A percentile compares a stretch with the other conserved stretches of the same genome.
These are phyloP conservation scores for Trichophyton verrucosum DNA, from an alignment of 2,329 filamentous ascomycete genomes.

Conservation along the genomic window DNA sequence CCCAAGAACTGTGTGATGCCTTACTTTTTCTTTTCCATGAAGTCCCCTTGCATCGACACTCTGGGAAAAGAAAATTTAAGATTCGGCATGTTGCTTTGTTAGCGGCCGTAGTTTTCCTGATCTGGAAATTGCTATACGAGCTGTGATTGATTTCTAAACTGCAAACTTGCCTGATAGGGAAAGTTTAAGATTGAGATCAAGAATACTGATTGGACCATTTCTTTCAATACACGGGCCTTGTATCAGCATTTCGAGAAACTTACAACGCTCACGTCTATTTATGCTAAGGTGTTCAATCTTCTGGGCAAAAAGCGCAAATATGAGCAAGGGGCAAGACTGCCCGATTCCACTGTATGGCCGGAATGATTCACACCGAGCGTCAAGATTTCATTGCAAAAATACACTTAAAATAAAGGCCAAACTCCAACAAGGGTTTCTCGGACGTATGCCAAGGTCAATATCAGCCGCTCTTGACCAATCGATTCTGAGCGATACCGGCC, in stretches of 20 bases:
- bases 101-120: background rate
- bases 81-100: background rate
- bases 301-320: background rate
- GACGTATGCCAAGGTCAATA: background rate
- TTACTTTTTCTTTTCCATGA: background rate
- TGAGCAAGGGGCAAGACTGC: background rate
- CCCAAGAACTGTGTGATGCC: background rate
- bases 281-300: background rate
- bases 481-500: background rate
- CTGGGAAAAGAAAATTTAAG: background rate
- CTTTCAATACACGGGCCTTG: background rate
- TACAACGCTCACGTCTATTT: background rate
- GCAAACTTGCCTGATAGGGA: background rate
- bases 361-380: background rate
- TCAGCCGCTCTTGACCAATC: background rate
- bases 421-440: background rate
- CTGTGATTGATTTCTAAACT: background rate
- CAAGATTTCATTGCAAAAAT: background rate
- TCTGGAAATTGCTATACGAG: slow-evolving; percentile 2
- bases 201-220: background rate
- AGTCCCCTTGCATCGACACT: background rate
- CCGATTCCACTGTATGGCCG: background rate
- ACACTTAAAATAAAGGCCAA: background rate
- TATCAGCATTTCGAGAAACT: background rate
- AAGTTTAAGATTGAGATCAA: background rate